Base-by-base conservation (phyloP, 2,329 filamentous ascomycete genomes). In the Microcyclospora pomicola region DNA sequence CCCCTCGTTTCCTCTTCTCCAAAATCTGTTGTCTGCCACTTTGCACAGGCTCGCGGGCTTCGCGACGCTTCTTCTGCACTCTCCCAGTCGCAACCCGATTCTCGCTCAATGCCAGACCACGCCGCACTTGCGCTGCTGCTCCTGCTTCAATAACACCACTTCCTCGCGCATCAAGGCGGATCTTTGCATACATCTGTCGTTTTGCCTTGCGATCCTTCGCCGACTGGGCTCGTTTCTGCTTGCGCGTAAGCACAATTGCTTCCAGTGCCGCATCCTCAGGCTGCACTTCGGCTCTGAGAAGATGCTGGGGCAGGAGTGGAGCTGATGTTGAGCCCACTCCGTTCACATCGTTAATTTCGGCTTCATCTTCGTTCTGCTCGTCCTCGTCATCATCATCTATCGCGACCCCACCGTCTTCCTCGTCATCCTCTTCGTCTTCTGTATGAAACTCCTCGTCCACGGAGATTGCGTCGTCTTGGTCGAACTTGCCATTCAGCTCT, bases 131-230 rank as follows among this genome's bases (percentile, higher is more conserved):
- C 36, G 47, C 45, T 27, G 34, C 41, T 27, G 33, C 38, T 6
- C 49, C 49, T 19, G 47, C 47, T 32, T 45, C 37, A 7, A 51
- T 29, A 12, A 45, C 46, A 14, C 47, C 49, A 28, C 31, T 49
- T 19, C 37, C 41, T 15, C 36, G 15, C 10, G 43, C 38, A 11
- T 44, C 44, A 6, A 14, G 12, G 15, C 39, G 34, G n/a, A 49
- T 33, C 16, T 27, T 13, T 7, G 42, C 31, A n/a, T 16, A 42
- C 12, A 36, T 15, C 10, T 31, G 14, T 34, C 39, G 41, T 34
- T 42, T 37, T 2, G 24, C 36, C 15, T 35, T 33, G 15, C 39
- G 31, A n/a, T 35, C 40, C 9, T 31, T 35, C 11, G 33, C 30
- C 15, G 38, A 36, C 27, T 32, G 27, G 1, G 29, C 27, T 27